Conservation (phyloP, 179 eudicot genomes). For the Sideroxylon spinosum region DNA sequence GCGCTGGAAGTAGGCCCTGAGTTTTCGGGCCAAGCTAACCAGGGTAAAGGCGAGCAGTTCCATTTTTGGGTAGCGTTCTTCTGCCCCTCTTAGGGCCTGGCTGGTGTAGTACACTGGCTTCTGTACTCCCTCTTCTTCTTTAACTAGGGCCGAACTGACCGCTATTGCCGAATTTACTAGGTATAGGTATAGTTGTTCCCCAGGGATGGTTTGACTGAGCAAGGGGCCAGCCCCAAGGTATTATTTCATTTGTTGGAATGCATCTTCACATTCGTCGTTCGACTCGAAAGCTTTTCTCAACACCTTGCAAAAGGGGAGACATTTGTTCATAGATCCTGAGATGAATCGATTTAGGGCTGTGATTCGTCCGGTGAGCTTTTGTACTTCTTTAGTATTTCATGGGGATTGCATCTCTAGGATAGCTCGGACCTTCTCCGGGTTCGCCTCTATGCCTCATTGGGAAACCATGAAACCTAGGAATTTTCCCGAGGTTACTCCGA, state of each 20-base stretch:
- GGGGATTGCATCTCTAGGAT: neutral
- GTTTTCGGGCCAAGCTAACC: neutral
- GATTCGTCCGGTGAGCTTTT: neutral
- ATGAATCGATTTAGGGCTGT: neutral
- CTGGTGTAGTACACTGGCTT: neutral
- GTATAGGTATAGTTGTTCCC: neutral
- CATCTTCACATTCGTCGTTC: neutral
- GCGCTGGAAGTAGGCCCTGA: neutral
- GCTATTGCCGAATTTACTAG: neutral
- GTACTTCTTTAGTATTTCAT: neutral
- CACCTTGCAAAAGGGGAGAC: neutral
- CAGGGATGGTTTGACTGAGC: neutral
- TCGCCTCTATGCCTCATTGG: neutral
- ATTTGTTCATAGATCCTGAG: neutral
- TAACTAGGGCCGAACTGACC: neutral
- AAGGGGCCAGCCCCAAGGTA: neutral
- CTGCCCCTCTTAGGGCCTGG: neutral
- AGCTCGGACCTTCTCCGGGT: neutral
- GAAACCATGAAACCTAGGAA: neutral
- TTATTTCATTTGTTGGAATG: neutral
- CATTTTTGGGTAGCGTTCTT: neutral
- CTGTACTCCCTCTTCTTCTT: neutral
- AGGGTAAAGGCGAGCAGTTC: neutral
- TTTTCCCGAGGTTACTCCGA: neutral
- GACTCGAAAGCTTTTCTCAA: neutral